phyloP scores from a whole-genome alignment of 306 rosid species.

The Cucurbita pepo region DNA sequence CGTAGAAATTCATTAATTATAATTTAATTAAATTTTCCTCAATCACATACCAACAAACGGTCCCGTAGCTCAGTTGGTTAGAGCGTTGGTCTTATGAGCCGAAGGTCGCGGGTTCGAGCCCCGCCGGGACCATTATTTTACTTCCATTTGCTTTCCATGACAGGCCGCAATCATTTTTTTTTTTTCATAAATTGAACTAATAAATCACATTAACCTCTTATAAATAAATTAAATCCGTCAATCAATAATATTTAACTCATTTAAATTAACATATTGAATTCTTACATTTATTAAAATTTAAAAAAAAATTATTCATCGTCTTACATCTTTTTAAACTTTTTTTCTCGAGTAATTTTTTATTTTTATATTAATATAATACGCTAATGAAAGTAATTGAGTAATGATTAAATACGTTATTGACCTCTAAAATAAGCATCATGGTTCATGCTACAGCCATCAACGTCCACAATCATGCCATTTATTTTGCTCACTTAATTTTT shows the following conservation, averaged over 20 bases:
- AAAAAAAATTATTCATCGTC: no score
- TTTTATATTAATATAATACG: no score
- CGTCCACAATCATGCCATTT: neutral
- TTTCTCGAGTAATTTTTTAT: no score
- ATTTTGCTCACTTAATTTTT: neutral
- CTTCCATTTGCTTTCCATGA: neutral
- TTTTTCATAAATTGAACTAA: neutral
- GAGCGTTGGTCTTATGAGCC: neutral
- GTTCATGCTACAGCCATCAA: neutral
- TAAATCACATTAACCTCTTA: neutral
- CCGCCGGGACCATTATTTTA: neutral
- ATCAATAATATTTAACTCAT: no score
- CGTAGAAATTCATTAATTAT: no score
- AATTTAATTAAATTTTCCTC: no score
- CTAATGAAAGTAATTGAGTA: no score
- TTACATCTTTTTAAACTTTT: neutral
- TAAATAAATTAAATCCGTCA: neutral
- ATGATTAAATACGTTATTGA: neutral
- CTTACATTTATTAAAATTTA: no score
- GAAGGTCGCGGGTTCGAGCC: neutral
- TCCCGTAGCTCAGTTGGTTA: neutral
- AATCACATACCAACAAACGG: neutral
- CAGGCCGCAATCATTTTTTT: no score
- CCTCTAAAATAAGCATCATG: neutral
- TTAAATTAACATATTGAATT: no score